A percentile compares a stretch with the other conserved stretches of the same genome.
phyloP scores from a whole-genome alignment of 257 asterid genomes.

The Scutellaria minor region DNA sequence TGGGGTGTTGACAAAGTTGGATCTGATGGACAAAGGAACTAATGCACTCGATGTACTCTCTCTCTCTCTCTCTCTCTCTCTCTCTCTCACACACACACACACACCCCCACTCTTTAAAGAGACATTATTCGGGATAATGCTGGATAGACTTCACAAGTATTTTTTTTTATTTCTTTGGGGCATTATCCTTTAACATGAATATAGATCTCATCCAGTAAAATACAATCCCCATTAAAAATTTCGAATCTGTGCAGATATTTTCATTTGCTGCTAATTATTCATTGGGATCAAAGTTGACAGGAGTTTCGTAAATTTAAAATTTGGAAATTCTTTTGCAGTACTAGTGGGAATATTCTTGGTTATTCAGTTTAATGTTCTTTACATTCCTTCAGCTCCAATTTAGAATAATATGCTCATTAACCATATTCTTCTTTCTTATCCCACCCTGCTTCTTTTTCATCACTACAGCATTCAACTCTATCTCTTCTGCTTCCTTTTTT shows the following conservation, averaged over 20 bases:
- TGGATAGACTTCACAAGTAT: not conserved
- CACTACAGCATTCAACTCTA: not conserved
- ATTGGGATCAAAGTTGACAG: not conserved
- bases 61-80: slow-evolving; percentile 30
- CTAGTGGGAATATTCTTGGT: not conserved
- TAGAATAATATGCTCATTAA: slow-evolving; percentile 18
- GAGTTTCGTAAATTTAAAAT: slow-evolving; percentile 14
- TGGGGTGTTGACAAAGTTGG: slow-evolving; percentile 92
- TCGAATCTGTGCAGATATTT: not conserved
- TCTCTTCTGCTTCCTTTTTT: slow-evolving; percentile 3
- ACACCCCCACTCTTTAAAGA: not conserved
- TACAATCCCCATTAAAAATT: not conserved
- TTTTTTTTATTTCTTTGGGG: slow-evolving; percentile 6
- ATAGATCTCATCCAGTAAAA: not conserved
- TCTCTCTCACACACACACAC: not conserved
- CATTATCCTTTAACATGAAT: not conserved
- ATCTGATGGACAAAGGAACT: slow-evolving; percentile 97
- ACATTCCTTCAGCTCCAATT: not conserved
- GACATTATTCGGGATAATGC: slow-evolving; percentile 6
- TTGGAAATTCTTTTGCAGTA: slow-evolving; percentile 5
- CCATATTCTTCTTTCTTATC: not conserved
- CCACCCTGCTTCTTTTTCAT: slow-evolving; percentile 10
- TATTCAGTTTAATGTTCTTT: not conserved
- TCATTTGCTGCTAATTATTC: not conserved
- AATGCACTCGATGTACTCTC: slow-evolving; percentile 78